phyloP scores from a whole-genome alignment of 2,329 filamentous ascomycete genomes.

The Sporothrix brasiliensis region DNA sequence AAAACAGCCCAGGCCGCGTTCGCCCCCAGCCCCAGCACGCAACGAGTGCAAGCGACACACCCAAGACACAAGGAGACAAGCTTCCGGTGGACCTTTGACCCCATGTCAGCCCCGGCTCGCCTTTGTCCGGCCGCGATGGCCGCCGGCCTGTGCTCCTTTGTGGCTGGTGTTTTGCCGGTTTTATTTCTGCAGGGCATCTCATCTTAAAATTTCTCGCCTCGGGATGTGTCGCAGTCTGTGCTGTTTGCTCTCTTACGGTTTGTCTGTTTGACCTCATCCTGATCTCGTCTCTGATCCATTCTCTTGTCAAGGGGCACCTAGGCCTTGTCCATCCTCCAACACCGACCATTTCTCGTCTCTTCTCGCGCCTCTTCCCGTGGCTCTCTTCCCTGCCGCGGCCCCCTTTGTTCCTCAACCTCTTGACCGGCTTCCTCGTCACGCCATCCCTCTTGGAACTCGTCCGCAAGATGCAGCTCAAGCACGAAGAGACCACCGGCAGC shows the following conservation, averaged over 20 bases:
- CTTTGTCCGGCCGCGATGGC: slow-evolving; percentile 28
- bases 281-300: not conserved
- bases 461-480: slow-evolving; percentile 37
- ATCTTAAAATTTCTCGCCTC: slow-evolving; percentile 26
- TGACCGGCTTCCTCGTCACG: slow-evolving; percentile 9
- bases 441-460: not conserved
- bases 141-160: slow-evolving; percentile 26
- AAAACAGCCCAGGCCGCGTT: slow-evolving; percentile 16
- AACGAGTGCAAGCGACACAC: not conserved
- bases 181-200: slow-evolving; percentile 20
- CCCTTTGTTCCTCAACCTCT: slow-evolving; percentile 1
- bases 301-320: not conserved
- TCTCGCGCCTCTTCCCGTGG: not conserved
- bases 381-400: not conserved
- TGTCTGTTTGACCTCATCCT: not conserved
- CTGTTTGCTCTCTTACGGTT: slow-evolving; percentile 2
- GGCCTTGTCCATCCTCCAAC: not conserved
- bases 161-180: slow-evolving; percentile 17
- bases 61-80: not conserved
- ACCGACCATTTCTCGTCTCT: slow-evolving; percentile 5
- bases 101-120: slow-evolving; percentile 24
- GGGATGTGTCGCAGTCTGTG: not conserved
- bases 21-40: slow-evolving; percentile 17
- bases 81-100: slow-evolving; percentile 11
- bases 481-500: slow-evolving; percentile 37